Evolutionary conservation across 2,329 filamentous ascomycete genomes (phyloP).

Genomic region (Beauveria caledonica): DNA sequence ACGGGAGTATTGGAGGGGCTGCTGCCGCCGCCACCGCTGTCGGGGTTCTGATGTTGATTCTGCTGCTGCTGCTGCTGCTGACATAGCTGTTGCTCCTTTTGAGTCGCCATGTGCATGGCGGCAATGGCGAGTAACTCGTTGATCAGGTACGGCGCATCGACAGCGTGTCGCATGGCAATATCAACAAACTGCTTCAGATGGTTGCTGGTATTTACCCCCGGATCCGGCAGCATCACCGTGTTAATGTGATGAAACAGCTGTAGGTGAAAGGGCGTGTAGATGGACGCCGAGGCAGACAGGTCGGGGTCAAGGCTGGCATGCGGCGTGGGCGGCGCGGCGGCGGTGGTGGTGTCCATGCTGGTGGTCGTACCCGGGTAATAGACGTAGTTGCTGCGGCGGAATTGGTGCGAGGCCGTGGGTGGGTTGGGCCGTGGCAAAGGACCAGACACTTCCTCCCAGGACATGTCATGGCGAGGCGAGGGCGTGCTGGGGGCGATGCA

Average conservation of each 20-base stretch:
- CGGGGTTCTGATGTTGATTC: not conserved
- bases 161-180: constrained; percentile 24
- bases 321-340: not conserved
- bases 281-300: constrained; percentile 14
- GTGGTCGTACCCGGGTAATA: not conserved
- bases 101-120: constrained; percentile 28
- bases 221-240: constrained; percentile 17
- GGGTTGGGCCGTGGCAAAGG: not conserved
- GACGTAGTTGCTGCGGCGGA: constrained; percentile 6
- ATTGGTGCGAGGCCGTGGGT: not conserved
- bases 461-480: not conserved
- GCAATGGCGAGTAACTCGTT: constrained; percentile 38
- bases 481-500: not conserved
- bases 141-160: constrained; percentile 35
- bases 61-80: constrained; percentile 2
- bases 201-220: constrained; percentile 14
- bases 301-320: not conserved
- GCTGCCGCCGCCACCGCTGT: not conserved
- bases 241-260: constrained; percentile 31
- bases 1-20: constrained; percentile 12
- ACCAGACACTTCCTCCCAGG: not conserved
- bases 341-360: not conserved
- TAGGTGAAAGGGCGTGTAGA: constrained; percentile 31
- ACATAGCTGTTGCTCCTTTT: constrained; percentile 17
- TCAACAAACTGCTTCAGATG: constrained; percentile 20